These are phyloP conservation scores for Skeletonema grethae DNA, from an alignment of 108 stramenopile species.

Conservation along the genomic window DNA sequence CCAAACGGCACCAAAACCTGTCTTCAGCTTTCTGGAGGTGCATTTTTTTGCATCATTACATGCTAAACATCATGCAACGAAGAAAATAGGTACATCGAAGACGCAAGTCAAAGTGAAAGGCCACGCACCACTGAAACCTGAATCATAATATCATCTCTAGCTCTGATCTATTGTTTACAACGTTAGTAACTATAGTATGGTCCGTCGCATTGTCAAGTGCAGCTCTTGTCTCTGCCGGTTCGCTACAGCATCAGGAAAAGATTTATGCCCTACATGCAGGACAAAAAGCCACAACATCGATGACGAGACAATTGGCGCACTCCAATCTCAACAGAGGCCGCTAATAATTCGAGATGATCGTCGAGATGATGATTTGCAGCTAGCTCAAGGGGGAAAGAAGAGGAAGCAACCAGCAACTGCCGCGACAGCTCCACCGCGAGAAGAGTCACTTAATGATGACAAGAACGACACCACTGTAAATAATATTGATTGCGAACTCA, in stretches of 20 bases:
- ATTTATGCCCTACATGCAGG: background rate
- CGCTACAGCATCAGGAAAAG: slow-evolving; percentile 14
- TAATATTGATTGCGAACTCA: background rate
- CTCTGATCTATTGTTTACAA: background rate
- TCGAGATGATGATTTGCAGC: background rate
- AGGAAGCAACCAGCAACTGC: background rate
- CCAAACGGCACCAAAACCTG: no score
- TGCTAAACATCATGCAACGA: no score
- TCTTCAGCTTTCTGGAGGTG: no score
- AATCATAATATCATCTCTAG: background rate
- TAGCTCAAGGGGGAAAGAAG: background rate
- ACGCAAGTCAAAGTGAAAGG: no score
- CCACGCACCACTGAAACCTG: no score
- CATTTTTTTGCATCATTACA: no score
- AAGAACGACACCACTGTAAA: background rate
- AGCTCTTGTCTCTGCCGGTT: slow-evolving; percentile 23
- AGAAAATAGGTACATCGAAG: no score
- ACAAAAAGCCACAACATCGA: background rate
- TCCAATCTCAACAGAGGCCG: background rate
- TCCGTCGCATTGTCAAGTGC: slow-evolving; percentile 33
- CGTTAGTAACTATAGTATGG: slow-evolving; percentile 12
- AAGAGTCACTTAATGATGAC: no score
- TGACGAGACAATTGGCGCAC: background rate
- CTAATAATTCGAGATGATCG: background rate
- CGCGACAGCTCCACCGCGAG: no score